Evolutionary conservation across 169 alveolate genomes (phyloP), one percentile per base, ranked within the genome.

Genomic region (Plasmodium malariae): DNA sequence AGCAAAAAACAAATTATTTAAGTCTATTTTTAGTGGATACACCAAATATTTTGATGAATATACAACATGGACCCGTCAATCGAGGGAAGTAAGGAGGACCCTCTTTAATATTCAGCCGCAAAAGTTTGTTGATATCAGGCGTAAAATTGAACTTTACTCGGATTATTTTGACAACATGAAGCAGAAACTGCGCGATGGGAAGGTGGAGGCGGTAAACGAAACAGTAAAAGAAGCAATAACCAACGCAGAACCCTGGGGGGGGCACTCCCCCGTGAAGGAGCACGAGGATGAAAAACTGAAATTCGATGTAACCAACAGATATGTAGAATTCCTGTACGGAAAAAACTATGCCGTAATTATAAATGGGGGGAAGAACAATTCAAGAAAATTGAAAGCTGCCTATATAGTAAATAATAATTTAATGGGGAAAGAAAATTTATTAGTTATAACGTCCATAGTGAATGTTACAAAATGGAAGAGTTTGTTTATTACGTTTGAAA

Each of bases 331-430:
- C 37, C 26, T 86, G 24, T 86, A 55, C 17, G 57, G 70, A 0
- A 86, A 43, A n/a, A 86, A 86, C 28, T 68, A 86, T 54, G 65
- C 69, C 1, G 19, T 86, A 1, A 69, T 86, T 63, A 70, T 86
- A 69, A 86, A 45, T 24, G 32, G 87, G 14, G 87, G 55, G n/a
- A 86, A 86, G 21, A 65, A 49, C 17, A 86, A 86, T 51, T 86
- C 92, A 0, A 37, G 92, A 34, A 86, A 86, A 63, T 37, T 69
- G 3, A 86, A 86, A 70, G 87, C 76, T 4, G 87, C 87, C 4
- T 69, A 86, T 63, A 69, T 86, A 37, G 43, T 86, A 48, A 86
- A 86, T 6, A 17, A 60, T 3, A 86, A 49, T 57, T 19, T 86
- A 51, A 65, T 69, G 32, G 69, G 43, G 3, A 57, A 48, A 5